phyloP scores from a whole-genome alignment of 208 protist species.

The Tritrichomonas foetus region DNA sequence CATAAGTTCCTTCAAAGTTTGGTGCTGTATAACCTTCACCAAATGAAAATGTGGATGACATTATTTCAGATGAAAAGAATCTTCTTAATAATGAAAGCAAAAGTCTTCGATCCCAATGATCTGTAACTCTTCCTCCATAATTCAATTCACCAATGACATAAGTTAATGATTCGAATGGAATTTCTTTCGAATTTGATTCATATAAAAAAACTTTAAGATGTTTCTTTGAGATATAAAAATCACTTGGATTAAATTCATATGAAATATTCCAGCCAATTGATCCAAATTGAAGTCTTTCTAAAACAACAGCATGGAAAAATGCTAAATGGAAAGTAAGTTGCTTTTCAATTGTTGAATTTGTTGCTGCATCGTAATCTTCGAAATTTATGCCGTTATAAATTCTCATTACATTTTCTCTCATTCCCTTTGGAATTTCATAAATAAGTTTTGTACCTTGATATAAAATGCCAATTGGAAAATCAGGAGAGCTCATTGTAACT shows the following conservation, averaged over 20 bases:
- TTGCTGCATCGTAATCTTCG: conserved; percentile 54
- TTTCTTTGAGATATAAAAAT: conserved; percentile 83
- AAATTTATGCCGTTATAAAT: conserved; percentile 60
- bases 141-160: conserved; percentile 96
- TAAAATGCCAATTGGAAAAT: conserved; percentile 90
- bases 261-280: conserved; percentile 87
- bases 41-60: conserved; percentile 60
- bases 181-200: conserved; percentile 68
- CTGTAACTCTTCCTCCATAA: conserved; percentile 96
- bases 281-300: conserved; percentile 74
- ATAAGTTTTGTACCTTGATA: conserved; percentile 96
- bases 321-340: conserved; percentile 85
- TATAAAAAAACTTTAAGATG: conserved; percentile 82
- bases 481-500: conserved; percentile 83
- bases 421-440: conserved; percentile 90
- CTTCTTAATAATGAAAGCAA: conserved; percentile 74
- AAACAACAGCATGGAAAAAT: conserved; percentile 89
- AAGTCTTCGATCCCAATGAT: conserved; percentile 82
- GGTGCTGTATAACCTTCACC: conserved; percentile 70
- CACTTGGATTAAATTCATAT: conserved; percentile 95
- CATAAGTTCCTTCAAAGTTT: conserved; percentile 88
- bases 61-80: not conserved
- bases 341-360: conserved; percentile 60
- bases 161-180: conserved; percentile 88
- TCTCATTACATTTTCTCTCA: conserved; percentile 86